Evolutionary conservation across 805 yeast species (phyloP).

Genomic region (Teunomyces barrocoloradensis): DNA sequence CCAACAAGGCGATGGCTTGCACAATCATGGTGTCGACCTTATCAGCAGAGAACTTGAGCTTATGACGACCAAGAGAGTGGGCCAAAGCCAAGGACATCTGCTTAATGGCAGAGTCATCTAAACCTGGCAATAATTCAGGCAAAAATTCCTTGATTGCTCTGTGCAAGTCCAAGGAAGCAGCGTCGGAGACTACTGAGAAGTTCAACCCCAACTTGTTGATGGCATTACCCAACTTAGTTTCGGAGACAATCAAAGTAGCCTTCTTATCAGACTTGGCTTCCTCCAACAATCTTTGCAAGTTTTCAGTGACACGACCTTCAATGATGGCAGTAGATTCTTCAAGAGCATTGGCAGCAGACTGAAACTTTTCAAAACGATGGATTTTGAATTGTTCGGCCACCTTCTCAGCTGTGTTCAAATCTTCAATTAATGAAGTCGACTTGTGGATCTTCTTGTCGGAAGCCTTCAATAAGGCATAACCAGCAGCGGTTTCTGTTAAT

Average conservation of each 20-base stretch:
- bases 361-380: conserved; percentile 93
- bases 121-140: conserved; percentile 92
- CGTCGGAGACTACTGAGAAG: conserved; percentile 88
- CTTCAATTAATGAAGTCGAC: conserved; percentile 68
- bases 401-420: conserved; percentile 77
- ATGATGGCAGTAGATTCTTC: conserved; percentile 91
- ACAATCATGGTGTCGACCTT: conserved; percentile 99
- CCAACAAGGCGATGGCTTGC: conserved; percentile 96
- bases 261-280: conserved; percentile 79
- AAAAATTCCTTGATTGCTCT: conserved; percentile 93
- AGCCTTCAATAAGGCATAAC: conserved; percentile 96
- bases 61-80: conserved; percentile 97
- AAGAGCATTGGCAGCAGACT: conserved; percentile 91
- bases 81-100: conserved; percentile 99
- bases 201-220: conserved; percentile 91
- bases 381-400: conserved; percentile 89
- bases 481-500: conserved; percentile 97
- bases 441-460: conserved; percentile 96
- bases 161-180: conserved; percentile 89
- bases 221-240: conserved; percentile 93
- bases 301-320: conserved; percentile 91
- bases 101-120: conserved; percentile 75
- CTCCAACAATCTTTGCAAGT: conserved; percentile 71
- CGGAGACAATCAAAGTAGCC: conserved; percentile 85
- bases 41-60: conserved; percentile 95